Base-by-base conservation (phyloP, 2,329 filamentous ascomycete species). In the Aureobasidium sp. region DNA sequence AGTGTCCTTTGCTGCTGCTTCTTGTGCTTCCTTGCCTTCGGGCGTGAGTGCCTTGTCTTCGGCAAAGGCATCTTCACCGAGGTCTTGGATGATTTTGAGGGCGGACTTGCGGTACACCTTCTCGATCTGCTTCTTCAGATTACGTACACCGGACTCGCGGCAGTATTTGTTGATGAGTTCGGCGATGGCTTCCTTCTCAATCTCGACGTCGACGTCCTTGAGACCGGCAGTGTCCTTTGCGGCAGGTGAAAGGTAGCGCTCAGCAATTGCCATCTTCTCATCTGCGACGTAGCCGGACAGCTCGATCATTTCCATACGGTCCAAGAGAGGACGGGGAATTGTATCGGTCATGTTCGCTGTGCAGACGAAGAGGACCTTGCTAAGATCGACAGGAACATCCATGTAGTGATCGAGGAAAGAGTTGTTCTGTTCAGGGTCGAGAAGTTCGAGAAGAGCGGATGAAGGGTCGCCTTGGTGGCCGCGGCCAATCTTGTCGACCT, bases 311-410 rank as follows among this genome's bases (percentile, higher is more conserved):
- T 99, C 94, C 94, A 99, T 99, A 67, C 94, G 87, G 71, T 99
- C 94, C 17, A 97, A 81, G 0, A 99, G 81, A 3, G 94, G 95
- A 43, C 92, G 84, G 17, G 94, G 94, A 63, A 99, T 99, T 0
- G 94, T 99, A 69, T 99, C 94, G 0, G 92, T 96, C 87, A 97
- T 95, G 74, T 99, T 99, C 62, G 94, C 94, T 15, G 94, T 99
- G 80, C 94, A 99, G 43, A 99, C 94, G 71, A 99, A 99, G 23
- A 99, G 81, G 2, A 99, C 94, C 77, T 97, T 97, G 54, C 92
- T 96, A 54, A 99, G 80, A 71, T 99, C 94, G 6, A 99, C 93
- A 0, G 94, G 94, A 0, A 99, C 91, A 73, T 99, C 94, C 83
- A 99, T 90, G 77, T 99, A 99, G 74, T 99, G 94, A 68, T 99